These are phyloP conservation scores for Hanseniaspora guilliermondii DNA, from an alignment of 805 yeast species.

Conservation along the genomic window DNA sequence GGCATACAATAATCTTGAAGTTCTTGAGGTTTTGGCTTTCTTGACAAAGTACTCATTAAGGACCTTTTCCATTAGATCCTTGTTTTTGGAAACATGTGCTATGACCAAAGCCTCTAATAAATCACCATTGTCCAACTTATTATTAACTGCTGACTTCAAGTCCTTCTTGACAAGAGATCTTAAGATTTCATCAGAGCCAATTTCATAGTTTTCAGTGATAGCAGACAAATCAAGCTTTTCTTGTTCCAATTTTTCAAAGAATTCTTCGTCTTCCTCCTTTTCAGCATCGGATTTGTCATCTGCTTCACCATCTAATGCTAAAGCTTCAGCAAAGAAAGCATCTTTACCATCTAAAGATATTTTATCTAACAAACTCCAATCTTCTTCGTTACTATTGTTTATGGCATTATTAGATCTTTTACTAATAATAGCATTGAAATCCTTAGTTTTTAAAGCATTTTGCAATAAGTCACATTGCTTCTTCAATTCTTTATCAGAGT, in stretches of 20 bases:
- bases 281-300: conserved; percentile 19
- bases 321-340: conserved; percentile 37
- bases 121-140: conserved; percentile 45
- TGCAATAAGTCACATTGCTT: conserved; percentile 29
- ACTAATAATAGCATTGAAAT: conserved; percentile 44
- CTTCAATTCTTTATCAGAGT: conserved; percentile 27
- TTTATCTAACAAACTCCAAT: conserved; percentile 53
- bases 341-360: conserved; percentile 40
- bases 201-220: conserved; percentile 37
- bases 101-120: conserved; percentile 71
- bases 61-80: conserved; percentile 49
- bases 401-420: conserved; percentile 35
- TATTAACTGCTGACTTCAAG: conserved; percentile 51
- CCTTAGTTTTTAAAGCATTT: conserved; percentile 44
- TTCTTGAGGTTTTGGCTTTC: conserved; percentile 35
- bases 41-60: conserved; percentile 57
- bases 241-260: conserved; percentile 27
- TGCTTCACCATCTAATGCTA: conserved; percentile 29
- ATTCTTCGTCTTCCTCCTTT: conserved; percentile 29
- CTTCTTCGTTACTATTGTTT: conserved; percentile 37
- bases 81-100: conserved; percentile 54
- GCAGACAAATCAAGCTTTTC: conserved; percentile 40
- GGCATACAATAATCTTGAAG: conserved; percentile 65
- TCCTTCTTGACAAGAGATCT: conserved; percentile 50
- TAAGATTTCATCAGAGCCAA: conserved; percentile 28